A percentile compares a stretch with the other conserved stretches of the same genome.
Evolutionary conservation across 805 yeast species (phyloP).

Genomic region (Wickerhamomyces kurtzmanii): DNA sequence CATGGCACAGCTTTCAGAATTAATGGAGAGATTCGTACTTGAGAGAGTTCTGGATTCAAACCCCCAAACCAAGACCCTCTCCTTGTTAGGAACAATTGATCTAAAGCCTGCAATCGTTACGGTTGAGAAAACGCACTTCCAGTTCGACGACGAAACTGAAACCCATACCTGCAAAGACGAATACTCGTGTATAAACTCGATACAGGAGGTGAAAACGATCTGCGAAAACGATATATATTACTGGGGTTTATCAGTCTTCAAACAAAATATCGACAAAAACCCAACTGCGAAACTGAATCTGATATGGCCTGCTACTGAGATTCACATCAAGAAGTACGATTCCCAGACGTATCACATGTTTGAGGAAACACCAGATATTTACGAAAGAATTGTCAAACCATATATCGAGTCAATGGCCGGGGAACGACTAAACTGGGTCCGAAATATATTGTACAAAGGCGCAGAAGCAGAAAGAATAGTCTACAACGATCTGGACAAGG

Average conservation of each 20-base stretch:
- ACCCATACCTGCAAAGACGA: conserved; percentile 16
- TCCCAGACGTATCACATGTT: conserved; percentile 51
- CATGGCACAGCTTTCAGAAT: too few relatives aligned
- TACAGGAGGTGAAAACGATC: conserved; percentile 23
- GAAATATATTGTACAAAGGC: conserved; percentile 70
- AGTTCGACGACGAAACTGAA: conserved; percentile 16
- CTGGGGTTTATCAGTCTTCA: conserved; percentile 60
- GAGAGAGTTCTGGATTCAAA: conserved; percentile 41
- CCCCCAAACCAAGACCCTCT: conserved; percentile 59
- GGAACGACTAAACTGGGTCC: conserved; percentile 80
- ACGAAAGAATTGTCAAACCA: conserved; percentile 52
- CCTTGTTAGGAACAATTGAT: conserved; percentile 58
- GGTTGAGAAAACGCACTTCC: conserved; percentile 66
- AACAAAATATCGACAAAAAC: conserved; percentile 29
- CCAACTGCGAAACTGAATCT: conserved; percentile 69
- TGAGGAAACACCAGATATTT: conserved; percentile 74
- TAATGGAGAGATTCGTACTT: conserved; percentile 33
- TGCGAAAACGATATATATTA: conserved; percentile 77
- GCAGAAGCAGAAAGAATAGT: conserved; percentile 81
- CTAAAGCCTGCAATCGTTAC: conserved; percentile 55
- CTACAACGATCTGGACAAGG: conserved; percentile 36
- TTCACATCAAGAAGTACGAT: conserved; percentile 73
- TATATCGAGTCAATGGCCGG: conserved; percentile 72
- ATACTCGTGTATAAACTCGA: conserved; percentile 18
- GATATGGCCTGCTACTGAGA: conserved; percentile 82